A percentile compares a stretch with the other conserved stretches of the same genome.
Evolutionary conservation across 169 alveolate genomes (phyloP).

Genomic region (Plasmodium vinckei): DNA sequence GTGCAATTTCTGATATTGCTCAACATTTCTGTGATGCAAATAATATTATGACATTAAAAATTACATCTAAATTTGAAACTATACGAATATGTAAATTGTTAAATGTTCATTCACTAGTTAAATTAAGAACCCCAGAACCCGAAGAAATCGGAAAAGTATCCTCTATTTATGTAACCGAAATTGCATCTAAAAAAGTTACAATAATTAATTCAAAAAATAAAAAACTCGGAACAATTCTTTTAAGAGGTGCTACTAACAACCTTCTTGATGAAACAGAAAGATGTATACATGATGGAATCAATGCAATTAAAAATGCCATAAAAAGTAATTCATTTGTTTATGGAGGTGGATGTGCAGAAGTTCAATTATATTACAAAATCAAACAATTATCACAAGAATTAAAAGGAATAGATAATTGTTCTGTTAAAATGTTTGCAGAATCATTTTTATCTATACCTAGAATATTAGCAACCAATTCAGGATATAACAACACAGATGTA

Average conservation of each 20-base stretch:
- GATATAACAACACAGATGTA: constrained; percentile 91
- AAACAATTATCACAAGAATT: constrained; percentile 89
- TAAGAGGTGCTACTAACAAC: constrained; percentile 98
- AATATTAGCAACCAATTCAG: constrained; percentile 97
- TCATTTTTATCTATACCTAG: constrained; percentile 97
- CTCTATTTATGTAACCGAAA: constrained; percentile 93
- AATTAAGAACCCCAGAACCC: constrained; percentile 94
- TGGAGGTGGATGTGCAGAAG: constrained; percentile 98
- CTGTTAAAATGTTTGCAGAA: constrained; percentile 98
- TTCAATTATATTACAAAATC: constrained; percentile 91
- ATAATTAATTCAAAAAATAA: constrained; percentile 86
- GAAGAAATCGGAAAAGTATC: constrained; percentile 97
- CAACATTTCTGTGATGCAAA: constrained; percentile 97
- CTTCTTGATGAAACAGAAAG: constrained; percentile 99
- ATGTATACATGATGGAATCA: constrained; percentile 94
- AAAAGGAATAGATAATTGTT: constrained; percentile 96
- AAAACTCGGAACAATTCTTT: constrained; percentile 92
- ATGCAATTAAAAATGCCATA: constrained; percentile 87
- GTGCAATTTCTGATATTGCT: constrained; percentile 97
- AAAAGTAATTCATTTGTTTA: constrained; percentile 92
- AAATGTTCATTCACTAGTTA: constrained; percentile 96
- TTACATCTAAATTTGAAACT: constrained; percentile 95
- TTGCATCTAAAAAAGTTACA: constrained; percentile 92
- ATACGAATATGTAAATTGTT: constrained; percentile 95
- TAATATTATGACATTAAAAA: constrained; percentile 93